Conservation (phyloP, 148 eudicot species). For the Vaccinium vitisidaea region DNA sequence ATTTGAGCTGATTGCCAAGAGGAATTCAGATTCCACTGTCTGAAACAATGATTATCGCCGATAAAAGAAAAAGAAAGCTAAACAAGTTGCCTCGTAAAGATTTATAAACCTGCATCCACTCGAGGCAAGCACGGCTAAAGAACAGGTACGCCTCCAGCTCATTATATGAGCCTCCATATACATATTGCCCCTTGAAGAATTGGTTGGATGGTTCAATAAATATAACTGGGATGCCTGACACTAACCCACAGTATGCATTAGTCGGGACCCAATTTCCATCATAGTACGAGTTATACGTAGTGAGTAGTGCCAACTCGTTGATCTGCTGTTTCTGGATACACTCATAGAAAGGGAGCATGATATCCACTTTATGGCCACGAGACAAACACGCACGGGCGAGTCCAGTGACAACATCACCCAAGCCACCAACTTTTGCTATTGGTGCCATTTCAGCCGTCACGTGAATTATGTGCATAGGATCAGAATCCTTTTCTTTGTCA, state of each 20-base stretch:
- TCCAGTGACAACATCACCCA: constrained; percentile 94
- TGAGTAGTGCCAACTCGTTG: constrained; percentile 48
- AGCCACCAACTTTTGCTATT: constrained; percentile 88
- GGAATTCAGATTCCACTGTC: background rate
- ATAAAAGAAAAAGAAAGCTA: background rate
- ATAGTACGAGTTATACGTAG: constrained; percentile 55
- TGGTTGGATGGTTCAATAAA: constrained; percentile 69
- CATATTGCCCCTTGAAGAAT: constrained; percentile 65
- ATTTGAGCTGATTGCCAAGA: background rate
- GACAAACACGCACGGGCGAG: constrained; percentile 78
- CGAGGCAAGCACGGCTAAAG: constrained; percentile 89
- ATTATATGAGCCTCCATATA: constrained; percentile 84
- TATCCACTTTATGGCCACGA: constrained; percentile 76
- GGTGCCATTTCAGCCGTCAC: constrained; percentile 96
- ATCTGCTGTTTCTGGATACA: constrained; percentile 65
- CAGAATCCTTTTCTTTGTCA: constrained; percentile 44
- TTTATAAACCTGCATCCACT: constrained; percentile 81
- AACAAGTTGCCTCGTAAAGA: background rate
- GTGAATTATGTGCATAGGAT: constrained; percentile 59
- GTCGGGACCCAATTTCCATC: constrained; percentile 73
- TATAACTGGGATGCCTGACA: constrained; percentile 66
- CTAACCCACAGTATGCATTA: constrained; percentile 63
- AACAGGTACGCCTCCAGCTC: constrained; percentile 83
- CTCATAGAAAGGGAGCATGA: constrained; percentile 85
- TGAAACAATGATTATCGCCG: background rate